Evolutionary conservation across 2,329 filamentous ascomycete species (phyloP).

Genomic region (Thielaviopsis ethacetica): DNA sequence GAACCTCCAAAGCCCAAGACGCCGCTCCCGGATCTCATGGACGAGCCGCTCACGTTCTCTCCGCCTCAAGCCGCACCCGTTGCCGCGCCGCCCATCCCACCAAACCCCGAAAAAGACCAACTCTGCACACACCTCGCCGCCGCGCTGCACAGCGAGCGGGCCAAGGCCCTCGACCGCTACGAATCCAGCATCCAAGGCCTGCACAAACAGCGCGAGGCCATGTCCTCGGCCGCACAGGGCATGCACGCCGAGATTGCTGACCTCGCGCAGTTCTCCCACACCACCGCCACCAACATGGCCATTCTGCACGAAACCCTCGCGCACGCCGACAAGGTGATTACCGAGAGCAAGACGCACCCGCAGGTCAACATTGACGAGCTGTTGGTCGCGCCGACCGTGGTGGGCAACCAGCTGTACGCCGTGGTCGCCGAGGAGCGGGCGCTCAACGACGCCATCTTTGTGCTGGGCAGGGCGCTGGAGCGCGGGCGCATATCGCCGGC

Average conservation of each 20-base stretch:
- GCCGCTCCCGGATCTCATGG: constrained; percentile 38
- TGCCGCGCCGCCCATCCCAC: constrained; percentile 72
- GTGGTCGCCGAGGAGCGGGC: constrained; percentile 79
- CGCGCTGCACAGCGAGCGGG: constrained; percentile 51
- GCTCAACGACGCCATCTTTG: constrained; percentile 73
- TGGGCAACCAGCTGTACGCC: constrained; percentile 81
- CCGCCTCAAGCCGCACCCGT: constrained; percentile 32
- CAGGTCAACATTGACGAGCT: constrained; percentile 76
- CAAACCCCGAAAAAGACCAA: constrained; percentile 89
- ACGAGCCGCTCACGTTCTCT: constrained; percentile 37
- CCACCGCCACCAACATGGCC: constrained; percentile 59
- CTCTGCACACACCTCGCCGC: constrained; percentile 61
- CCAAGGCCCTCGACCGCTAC: constrained; percentile 54
- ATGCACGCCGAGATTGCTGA: constrained; percentile 60
- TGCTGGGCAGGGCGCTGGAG: constrained; percentile 60
- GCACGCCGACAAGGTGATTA: constrained; percentile 64
- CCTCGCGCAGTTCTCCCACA: constrained; percentile 51
- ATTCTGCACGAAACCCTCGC: constrained; percentile 63
- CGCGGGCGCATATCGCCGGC: constrained; percentile 51
- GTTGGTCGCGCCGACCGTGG: constrained; percentile 82
- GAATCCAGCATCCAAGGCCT: constrained; percentile 58
- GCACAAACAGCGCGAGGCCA: constrained; percentile 60
- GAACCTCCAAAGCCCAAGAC: constrained; percentile 21
- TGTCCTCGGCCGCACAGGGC: constrained; percentile 50
- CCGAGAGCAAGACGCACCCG: constrained; percentile 49